Evolutionary conservation across 2,329 filamentous ascomycete genomes (phyloP), one percentile per base, ranked within the genome.

Genomic region (Helminthosporium solani): DNA sequence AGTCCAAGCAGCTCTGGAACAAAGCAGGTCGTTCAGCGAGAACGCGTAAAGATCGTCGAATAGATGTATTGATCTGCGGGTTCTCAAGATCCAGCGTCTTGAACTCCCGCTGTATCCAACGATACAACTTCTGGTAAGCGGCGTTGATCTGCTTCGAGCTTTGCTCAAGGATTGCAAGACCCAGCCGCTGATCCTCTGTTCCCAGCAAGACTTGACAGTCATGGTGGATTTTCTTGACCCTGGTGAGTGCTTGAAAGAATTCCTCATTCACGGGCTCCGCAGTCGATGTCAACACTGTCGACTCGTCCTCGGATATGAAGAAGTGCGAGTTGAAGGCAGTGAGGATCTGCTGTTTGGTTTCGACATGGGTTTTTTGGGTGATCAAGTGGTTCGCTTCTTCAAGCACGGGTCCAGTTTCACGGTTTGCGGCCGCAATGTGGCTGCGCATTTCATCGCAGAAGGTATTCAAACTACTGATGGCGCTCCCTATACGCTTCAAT

Each of bases 101-200:
- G 73, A 99, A 95, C 60, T 96, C 90, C 48, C 87, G 85, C 66
- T 96, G 91, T 16, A 95, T 85, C 92, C 92, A 99, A 59, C 89
- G 85, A 71, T 95, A 96, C 2, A 99, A 79, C 66, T 96, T 99
- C 66, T 99, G 92, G 59, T 94, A 99, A 4, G 89, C 92, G 14
- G 85, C 79, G 61, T 96, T 94, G 40, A 99, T 79, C 51, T 89
- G 84, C 48, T 89, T 90, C 0, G 90, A 91, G 44, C 86, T 92
- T 67, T 92, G 84, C 52, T 96, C 92, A 79, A 97, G 91, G 39
- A 97, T 81, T 60, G 97, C 91, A 3, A 95, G 76, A 0, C 92
- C 94, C 0, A 96, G 74, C 7, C 85, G 85, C 70, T 97, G 91
- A 58, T 90, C 89, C 67, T 96, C 91, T 23, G 90, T 88, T 2